phyloP scores from a whole-genome alignment of 176 grass and related monocot species.

The Ananas comosus region DNA sequence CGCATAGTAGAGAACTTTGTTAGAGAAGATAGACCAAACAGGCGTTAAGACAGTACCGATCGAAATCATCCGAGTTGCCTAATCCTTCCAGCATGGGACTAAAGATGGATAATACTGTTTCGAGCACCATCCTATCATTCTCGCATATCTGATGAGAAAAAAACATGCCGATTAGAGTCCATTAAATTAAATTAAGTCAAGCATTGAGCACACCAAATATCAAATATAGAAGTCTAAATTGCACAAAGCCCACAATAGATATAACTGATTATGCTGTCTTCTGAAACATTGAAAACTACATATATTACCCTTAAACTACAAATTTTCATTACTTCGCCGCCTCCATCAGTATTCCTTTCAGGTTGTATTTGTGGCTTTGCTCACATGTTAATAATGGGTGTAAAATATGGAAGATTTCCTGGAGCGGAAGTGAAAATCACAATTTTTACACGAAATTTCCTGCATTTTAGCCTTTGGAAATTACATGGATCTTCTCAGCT shows the following conservation, averaged over 20 bases:
- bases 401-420: neutral
- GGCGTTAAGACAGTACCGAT: constrained; percentile 20
- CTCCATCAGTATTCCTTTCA: too few species aligned
- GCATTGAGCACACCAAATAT: neutral
- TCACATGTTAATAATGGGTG: neutral
- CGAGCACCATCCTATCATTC: constrained; percentile 54
- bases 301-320: too few species aligned
- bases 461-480: too few species aligned
- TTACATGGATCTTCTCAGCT: too few species aligned
- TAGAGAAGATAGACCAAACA: too few species aligned
- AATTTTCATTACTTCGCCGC: too few species aligned
- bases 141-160: constrained; percentile 37
- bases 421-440: neutral
- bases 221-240: too few species aligned
- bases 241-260: too few species aligned
- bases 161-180: neutral
- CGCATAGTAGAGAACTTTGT: too few species aligned
- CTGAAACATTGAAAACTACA: neutral
- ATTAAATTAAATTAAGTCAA: neutral
- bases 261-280: neutral
- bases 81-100: constrained; percentile 76
- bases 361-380: neutral
- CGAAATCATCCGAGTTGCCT: constrained; percentile 21
- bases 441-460: neutral
- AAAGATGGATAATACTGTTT: constrained; percentile 73